Percentiles rank a stretch among this genome's conserved stretches.
Conservation (phyloP, 2,329 filamentous ascomycete species). For the Didymosphaeria variabile region DNA sequence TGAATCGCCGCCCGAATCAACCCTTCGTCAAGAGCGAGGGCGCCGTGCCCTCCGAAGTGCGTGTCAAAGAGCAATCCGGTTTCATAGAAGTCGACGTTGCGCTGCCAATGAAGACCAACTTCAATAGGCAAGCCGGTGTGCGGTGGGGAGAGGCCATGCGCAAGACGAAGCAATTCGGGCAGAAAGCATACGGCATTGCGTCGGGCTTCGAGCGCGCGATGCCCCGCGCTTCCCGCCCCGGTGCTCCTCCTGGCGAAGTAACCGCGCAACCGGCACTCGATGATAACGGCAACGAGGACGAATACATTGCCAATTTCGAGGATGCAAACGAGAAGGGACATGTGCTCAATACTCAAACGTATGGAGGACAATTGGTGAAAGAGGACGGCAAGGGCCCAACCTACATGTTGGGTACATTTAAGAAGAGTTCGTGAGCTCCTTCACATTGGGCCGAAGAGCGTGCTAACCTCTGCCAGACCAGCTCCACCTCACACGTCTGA, state of each 20-base stretch:
- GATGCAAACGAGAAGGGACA: conserved; percentile 74
- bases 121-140: conserved; percentile 84
- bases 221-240: conserved; percentile 39
- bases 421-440: conserved; percentile 68
- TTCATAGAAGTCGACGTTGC: conserved; percentile 95
- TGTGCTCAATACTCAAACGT: conserved; percentile 80
- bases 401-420: conserved; percentile 94
- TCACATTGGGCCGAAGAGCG: not conserved
- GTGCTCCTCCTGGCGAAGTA: conserved; percentile 30
- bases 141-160: conserved; percentile 81
- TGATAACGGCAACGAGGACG: conserved; percentile 72
- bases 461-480: conserved; percentile 66
- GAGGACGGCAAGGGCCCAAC: conserved; percentile 73
- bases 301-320: conserved; percentile 61
- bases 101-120: conserved; percentile 73
- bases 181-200: conserved; percentile 57
- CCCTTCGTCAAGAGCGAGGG: conserved; percentile 65
- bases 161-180: conserved; percentile 57
- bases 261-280: conserved; percentile 50
- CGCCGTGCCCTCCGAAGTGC: conserved; percentile 73
- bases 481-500: conserved; percentile 84
- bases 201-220: conserved; percentile 54
- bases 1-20: conserved; percentile 74
- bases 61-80: conserved; percentile 81
- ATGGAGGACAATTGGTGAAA: conserved; percentile 81